phyloP scores from a whole-genome alignment of 2,329 filamentous ascomycete genomes.

The Neophaeococcomyces mojaviensis region DNA sequence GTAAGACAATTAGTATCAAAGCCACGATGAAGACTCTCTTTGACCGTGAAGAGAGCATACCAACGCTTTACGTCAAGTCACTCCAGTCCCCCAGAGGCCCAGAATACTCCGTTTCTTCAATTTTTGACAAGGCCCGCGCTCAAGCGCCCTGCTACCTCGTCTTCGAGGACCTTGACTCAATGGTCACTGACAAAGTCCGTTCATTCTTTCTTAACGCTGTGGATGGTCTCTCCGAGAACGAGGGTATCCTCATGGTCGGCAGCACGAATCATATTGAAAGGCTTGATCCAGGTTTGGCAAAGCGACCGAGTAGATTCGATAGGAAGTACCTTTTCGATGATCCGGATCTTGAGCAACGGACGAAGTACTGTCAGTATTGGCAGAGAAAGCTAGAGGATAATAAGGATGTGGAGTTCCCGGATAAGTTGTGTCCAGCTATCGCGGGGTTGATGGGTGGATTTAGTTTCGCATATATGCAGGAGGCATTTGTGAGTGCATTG shows the following conservation, averaged over 20 bases:
- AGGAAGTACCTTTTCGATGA: slow-evolving; percentile 41
- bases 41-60: slow-evolving; percentile 29
- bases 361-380: slow-evolving; percentile 40
- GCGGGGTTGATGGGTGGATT: slow-evolving; percentile 38
- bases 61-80: slow-evolving; percentile 34
- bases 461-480: slow-evolving; percentile 41
- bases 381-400: slow-evolving; percentile 24
- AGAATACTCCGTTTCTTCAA: slow-evolving; percentile 21
- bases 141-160: slow-evolving; percentile 35
- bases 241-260: slow-evolving; percentile 37
- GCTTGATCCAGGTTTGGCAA: slow-evolving; percentile 36
- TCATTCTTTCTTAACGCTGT: slow-evolving; percentile 39
- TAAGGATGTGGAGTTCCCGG: slow-evolving; percentile 32
- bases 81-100: slow-evolving; percentile 15
- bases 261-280: slow-evolving; percentile 31
- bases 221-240: slow-evolving; percentile 34
- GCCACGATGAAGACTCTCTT: slow-evolving; percentile 38
- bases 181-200: slow-evolving; percentile 30
- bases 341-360: slow-evolving; percentile 31
- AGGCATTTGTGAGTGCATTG: slow-evolving; percentile 35
- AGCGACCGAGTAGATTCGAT: slow-evolving; percentile 41
- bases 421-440: slow-evolving; percentile 32
- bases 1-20: slow-evolving; percentile 41
- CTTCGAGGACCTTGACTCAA: slow-evolving; percentile 36
- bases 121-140: slow-evolving; percentile 31